A percentile compares a stretch with the other conserved stretches of the same genome.
Conservation (phyloP, 2,329 filamentous ascomycete species). For the Cordyceps militaris region DNA sequence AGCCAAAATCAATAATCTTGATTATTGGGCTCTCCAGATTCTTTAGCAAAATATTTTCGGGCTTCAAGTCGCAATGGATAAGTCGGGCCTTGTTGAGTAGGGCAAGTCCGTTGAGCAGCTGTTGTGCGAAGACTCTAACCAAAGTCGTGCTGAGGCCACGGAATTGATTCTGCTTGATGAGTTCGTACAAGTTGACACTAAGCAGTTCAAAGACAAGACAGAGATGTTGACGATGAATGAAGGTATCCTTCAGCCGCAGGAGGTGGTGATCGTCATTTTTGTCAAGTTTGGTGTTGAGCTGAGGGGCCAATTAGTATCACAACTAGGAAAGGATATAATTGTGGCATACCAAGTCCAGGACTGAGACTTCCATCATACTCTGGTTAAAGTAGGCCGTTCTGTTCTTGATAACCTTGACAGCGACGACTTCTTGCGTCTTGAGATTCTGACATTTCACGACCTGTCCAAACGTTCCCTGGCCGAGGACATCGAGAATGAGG, state of each 20-base stretch:
- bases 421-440: slow-evolving; percentile 96
- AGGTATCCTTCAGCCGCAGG: slow-evolving; percentile 90
- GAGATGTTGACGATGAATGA: slow-evolving; percentile 94
- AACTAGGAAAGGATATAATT: neutral
- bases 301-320: slow-evolving; percentile 11
- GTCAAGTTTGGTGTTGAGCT: slow-evolving; percentile 97
- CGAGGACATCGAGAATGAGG: slow-evolving; percentile 91
- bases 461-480: slow-evolving; percentile 96
- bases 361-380: slow-evolving; percentile 99
- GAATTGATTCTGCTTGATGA: slow-evolving; percentile 99
- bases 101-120: slow-evolving; percentile 85
- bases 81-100: slow-evolving; percentile 91
- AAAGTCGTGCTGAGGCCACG: slow-evolving; percentile 92
- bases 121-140: slow-evolving; percentile 94
- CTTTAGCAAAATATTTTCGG: slow-evolving; percentile 95
- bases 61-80: slow-evolving; percentile 97
- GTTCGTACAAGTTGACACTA: slow-evolving; percentile 94
- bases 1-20: slow-evolving; percentile 99
- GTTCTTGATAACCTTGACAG: slow-evolving; percentile 99
- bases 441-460: slow-evolving; percentile 98
- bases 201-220: slow-evolving; percentile 94
- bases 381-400: slow-evolving; percentile 99
- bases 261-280: slow-evolving; percentile 99
- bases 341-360: slow-evolving; percentile 73
- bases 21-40: slow-evolving; percentile 98